Base-by-base conservation (phyloP, 139 green algal genomes). In the Chlamydomonas incerta region DNA sequence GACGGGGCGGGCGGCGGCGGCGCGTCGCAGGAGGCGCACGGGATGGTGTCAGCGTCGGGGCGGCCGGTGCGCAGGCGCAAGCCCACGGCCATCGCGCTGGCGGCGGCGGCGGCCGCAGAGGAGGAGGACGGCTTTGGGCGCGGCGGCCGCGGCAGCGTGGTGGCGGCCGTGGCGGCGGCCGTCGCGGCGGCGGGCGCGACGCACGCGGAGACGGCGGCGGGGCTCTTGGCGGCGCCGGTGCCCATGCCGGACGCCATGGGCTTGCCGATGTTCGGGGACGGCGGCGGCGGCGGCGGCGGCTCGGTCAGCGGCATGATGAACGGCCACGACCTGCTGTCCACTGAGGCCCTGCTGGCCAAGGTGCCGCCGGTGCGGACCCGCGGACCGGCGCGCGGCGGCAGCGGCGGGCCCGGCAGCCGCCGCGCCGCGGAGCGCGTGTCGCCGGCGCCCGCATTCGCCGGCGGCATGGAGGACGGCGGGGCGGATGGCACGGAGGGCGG, bases 31-130 rank as follows among this genome's bases (percentile, higher is more conserved):
- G 41, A 50, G 41, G 41, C 41, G 41, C 41, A 50, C 41, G 41
- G 41, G 41, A 50, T 50, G 41, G 41, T 50, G 5, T 50, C 41
- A 8, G 33, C 33, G 10, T 17, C 74, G 15, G 77, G 66, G 3
- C 57, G 79, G 33, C 79, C 79, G 3, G 66, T 76, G 0, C 79
- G 79, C n/a, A 68, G 68, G 31, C 79, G 79, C 13, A 85, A 85
- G 31, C 79, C 79, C 0, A 67, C 79, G 1, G 66, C 65, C 18
- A 68, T 85, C 26, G 79, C 79, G 9, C 17, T 85, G n/a, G 79
- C 79, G 17, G 79, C 79, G 3, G 79, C 79, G 31, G 66, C 66
- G 23, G 65, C 79, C 50, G 65, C 66, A 0, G 65, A 68, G 9
- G 66, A 85, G 37, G 79, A 85, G 21, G 79, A 75, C 0, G 74